phyloP scores from a whole-genome alignment of 345 rosid genomes.

The Camelina neglecta region DNA sequence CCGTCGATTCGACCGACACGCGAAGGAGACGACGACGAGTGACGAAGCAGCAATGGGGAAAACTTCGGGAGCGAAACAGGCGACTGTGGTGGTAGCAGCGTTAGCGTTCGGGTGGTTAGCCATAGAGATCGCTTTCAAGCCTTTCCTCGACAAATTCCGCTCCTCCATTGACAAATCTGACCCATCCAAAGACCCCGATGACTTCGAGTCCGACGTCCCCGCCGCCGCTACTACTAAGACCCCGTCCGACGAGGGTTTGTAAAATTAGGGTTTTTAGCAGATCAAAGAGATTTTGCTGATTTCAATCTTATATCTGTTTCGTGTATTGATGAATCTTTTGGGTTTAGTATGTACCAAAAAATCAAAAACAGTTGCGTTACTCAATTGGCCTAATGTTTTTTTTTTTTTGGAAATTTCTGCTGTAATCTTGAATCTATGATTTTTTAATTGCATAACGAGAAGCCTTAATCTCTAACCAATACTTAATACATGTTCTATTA shows the following conservation, averaged over 20 bases:
- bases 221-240: neutral
- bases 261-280: slow-evolving; percentile 8
- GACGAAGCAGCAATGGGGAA: slow-evolving; percentile 28
- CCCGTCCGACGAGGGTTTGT: slow-evolving; percentile 14
- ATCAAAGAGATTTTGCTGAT: neutral
- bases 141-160: slow-evolving; percentile 69
- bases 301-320: neutral
- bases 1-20: neutral
- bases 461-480: neutral
- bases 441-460: neutral
- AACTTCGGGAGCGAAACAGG: slow-evolving; percentile 52
- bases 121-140: slow-evolving; percentile 83
- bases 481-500: neutral
- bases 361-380: neutral
- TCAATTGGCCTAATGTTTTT: neutral
- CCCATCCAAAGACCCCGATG: slow-evolving; percentile 75
- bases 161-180: slow-evolving; percentile 77
- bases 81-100: slow-evolving; percentile 72
- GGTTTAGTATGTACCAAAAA: neutral
- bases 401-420: neutral
- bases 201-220: slow-evolving; percentile 14
- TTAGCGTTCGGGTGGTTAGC: slow-evolving; percentile 85
- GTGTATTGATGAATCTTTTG: neutral
- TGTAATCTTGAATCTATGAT: neutral
- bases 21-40: neutral